Conservation (phyloP, 768 basidiomycete genomes). For the Strobilomyces confusus region DNA sequence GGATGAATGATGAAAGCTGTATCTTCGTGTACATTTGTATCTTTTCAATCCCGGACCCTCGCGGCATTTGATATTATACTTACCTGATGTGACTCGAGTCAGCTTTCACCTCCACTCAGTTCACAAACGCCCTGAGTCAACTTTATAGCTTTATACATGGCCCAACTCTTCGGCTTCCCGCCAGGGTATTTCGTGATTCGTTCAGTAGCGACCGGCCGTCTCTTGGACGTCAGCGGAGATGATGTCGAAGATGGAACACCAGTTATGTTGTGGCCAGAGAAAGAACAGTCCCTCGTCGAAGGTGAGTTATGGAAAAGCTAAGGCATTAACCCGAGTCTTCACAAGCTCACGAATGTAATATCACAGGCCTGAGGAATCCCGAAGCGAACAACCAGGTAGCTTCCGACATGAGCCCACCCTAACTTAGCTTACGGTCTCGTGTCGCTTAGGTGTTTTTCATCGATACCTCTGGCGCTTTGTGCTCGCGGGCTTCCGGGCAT, state of each 20-base stretch:
- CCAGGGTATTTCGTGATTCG: conserved; percentile 40
- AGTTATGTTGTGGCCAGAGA: conserved; percentile 65
- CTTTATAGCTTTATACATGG: conserved; percentile 12
- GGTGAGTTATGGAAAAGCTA: conserved; percentile 37
- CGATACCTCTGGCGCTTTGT: conserved; percentile 71
- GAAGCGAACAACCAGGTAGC: conserved; percentile 67
- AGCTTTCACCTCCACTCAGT: not conserved
- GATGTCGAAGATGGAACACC: conserved; percentile 38
- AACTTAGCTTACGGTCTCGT: not conserved
- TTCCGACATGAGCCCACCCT: not conserved
- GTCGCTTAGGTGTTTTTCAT: conserved; percentile 74
- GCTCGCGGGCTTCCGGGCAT: conserved; percentile 75
- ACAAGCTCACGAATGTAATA: conserved; percentile 9
- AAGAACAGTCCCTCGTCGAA: conserved; percentile 75
- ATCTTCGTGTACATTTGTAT: too few species aligned
- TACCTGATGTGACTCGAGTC: too few species aligned
- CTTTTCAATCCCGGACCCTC: too few species aligned
- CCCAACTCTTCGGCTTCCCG: conserved; percentile 33
- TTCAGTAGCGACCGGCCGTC: conserved; percentile 32
- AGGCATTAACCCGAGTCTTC: not conserved
- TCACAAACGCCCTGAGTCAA: not conserved
- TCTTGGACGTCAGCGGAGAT: conserved; percentile 35
- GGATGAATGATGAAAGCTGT: too few species aligned
- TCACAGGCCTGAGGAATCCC: conserved; percentile 59
- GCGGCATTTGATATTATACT: not conserved